Conservation (phyloP, 768 basidiomycete genomes). For the Rhizopogon salebrosus region DNA sequence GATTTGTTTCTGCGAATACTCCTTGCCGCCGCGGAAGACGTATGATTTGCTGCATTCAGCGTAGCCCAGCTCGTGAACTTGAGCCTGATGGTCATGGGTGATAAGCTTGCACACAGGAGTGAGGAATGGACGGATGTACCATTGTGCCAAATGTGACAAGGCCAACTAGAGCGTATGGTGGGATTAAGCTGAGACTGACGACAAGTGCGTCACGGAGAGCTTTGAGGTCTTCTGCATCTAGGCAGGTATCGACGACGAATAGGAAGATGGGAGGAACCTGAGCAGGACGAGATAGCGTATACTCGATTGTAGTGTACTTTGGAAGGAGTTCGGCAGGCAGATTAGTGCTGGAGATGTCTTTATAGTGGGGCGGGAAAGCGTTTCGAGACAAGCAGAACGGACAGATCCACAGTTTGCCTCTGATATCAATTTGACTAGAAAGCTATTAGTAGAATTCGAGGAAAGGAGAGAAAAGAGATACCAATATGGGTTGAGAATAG, state of each 20-base stretch:
- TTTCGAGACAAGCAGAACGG: slow-evolving; percentile 97
- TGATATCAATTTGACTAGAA: slow-evolving; percentile 92
- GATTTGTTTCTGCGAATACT: slow-evolving; percentile 93
- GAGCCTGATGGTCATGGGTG: slow-evolving; percentile 51
- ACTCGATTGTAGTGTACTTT: slow-evolving; percentile 99
- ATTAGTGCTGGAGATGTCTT: slow-evolving; percentile 96
- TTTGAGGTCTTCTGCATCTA: slow-evolving; percentile 94
- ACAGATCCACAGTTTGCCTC: slow-evolving; percentile 99
- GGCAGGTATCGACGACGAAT: slow-evolving; percentile 95
- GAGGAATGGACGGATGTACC: slow-evolving; percentile 42
- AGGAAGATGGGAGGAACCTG: slow-evolving; percentile 95
- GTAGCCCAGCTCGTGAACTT: slow-evolving; percentile 98
- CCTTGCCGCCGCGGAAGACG: slow-evolving; percentile 97
- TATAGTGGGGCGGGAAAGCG: slow-evolving; percentile 97
- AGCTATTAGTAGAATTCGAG: slow-evolving; percentile 1
- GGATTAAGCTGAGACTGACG: slow-evolving; percentile 87
- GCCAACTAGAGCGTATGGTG: slow-evolving; percentile 92
- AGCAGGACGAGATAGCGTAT: slow-evolving; percentile 89
- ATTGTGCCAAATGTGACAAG: slow-evolving; percentile 96
- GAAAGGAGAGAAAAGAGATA: slow-evolving; percentile 29
- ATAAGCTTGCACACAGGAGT: background rate
- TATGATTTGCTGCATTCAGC: slow-evolving; percentile 96
- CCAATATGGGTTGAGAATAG: slow-evolving; percentile 98
- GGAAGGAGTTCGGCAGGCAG: slow-evolving; percentile 93
- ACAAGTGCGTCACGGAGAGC: slow-evolving; percentile 93